phyloP scores from a whole-genome alignment of 2,329 filamentous ascomycete species.

The Fusarium verticillioides region DNA sequence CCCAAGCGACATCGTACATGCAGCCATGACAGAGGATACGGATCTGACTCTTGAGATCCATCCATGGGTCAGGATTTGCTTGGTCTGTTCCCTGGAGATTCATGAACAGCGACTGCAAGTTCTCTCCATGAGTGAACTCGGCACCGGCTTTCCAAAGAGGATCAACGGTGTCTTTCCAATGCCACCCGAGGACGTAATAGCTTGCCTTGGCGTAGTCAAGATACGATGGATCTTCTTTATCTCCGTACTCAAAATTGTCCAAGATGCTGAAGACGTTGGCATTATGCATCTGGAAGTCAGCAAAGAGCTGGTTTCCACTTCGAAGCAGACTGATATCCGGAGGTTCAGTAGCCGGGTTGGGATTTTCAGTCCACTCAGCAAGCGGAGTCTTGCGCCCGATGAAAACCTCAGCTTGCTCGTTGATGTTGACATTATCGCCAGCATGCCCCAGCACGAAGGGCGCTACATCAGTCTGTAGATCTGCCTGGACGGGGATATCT shows the following conservation, averaged over 20 bases:
- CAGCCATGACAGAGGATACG: slow-evolving; percentile 49
- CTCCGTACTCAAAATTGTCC: slow-evolving; percentile 52
- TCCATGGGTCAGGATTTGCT: slow-evolving; percentile 19
- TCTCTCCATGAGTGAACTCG: slow-evolving; percentile 8
- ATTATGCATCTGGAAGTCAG: slow-evolving; percentile 55
- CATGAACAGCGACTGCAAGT: slow-evolving; percentile 40
- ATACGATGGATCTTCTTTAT: slow-evolving; percentile 26
- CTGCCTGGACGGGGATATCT: slow-evolving; percentile 42
- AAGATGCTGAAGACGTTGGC: slow-evolving; percentile 55
- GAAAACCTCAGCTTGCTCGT: slow-evolving; percentile 55
- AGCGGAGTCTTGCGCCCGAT: slow-evolving; percentile 49
- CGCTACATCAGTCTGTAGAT: slow-evolving; percentile 54
- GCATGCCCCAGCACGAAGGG: slow-evolving; percentile 49
- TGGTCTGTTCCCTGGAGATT: slow-evolving; percentile 16
- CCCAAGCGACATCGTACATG: slow-evolving; percentile 53
- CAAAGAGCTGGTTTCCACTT: slow-evolving; percentile 51
- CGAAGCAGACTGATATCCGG: slow-evolving; percentile 23
- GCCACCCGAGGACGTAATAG: slow-evolving; percentile 57
- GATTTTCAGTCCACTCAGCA: slow-evolving; percentile 10
- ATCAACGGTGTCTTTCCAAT: slow-evolving; percentile 41
- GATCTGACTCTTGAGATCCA: slow-evolving; percentile 17
- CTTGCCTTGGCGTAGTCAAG: slow-evolving; percentile 45
- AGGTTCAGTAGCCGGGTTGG: neutral
- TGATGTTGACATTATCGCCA: slow-evolving; percentile 35
- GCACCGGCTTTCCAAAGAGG: slow-evolving; percentile 24